Conservation (phyloP, 2,329 filamentous ascomycete species). For the Claviceps sp. region DNA sequence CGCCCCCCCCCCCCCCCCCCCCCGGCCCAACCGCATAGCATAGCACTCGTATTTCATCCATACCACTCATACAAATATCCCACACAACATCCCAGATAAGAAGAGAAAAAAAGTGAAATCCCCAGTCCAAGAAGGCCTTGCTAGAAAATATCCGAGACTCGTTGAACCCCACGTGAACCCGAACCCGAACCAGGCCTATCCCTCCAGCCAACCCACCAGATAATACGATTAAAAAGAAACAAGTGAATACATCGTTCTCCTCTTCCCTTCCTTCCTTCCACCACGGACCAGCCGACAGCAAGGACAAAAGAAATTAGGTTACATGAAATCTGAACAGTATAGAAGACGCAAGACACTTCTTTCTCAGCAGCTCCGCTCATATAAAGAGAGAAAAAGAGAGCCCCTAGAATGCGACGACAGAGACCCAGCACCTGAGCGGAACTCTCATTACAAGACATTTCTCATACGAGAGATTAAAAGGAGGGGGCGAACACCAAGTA, state of each 20-base stretch:
- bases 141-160: neutral
- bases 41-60: conserved; percentile 3
- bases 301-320: conserved; percentile 12
- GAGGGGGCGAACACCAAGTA: neutral
- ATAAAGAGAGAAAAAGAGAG: neutral
- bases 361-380: neutral
- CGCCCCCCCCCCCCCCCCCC: no score
- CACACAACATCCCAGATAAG: neutral
- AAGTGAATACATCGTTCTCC: neutral
- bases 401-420: neutral
- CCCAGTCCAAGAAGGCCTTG: neutral
- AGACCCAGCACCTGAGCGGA: no score
- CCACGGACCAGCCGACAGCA: conserved; percentile 22
- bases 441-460: neutral
- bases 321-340: conserved; percentile 4
- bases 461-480: neutral
- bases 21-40: neutral
- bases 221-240: neutral
- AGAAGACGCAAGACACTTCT: conserved; percentile 1
- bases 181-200: neutral
- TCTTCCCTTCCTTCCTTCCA: conserved; percentile 5
- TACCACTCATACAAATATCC: conserved; percentile 4
- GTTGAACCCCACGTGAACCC: neutral
- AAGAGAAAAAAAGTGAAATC: neutral
- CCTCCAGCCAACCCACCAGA: neutral